phyloP scores from a whole-genome alignment of 1,284 basidiomycete species.

The Pseudozyma sp. region DNA sequence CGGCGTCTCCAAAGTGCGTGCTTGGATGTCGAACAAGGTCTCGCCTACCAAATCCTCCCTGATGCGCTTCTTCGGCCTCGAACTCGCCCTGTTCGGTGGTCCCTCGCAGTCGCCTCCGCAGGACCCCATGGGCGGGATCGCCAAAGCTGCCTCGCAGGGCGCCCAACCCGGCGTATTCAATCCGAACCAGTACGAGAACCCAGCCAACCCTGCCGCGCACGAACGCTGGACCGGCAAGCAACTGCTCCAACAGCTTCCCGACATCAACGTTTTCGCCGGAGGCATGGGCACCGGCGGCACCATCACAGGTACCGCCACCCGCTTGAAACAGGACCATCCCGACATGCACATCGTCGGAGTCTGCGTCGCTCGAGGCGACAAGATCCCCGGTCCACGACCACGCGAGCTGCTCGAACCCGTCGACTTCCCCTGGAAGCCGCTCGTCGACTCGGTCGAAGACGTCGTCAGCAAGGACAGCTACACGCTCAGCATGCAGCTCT shows the following conservation, averaged over 20 bases:
- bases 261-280: constrained; percentile 43
- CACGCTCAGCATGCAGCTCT: constrained; percentile 38
- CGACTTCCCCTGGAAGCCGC: constrained; percentile 45
- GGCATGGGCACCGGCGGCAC: constrained; percentile 53
- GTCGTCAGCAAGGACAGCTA: constrained; percentile 28
- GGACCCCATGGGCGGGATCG: constrained; percentile 48
- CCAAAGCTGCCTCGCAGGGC: constrained; percentile 36
- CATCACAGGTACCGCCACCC: constrained; percentile 43
- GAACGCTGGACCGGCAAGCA: constrained; percentile 51
- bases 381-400: constrained; percentile 50
- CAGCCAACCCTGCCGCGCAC: constrained; percentile 38
- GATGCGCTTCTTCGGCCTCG: constrained; percentile 55
- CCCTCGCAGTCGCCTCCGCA: constrained; percentile 41
- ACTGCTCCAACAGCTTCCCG: constrained; percentile 44
- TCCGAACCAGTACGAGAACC: constrained; percentile 52
- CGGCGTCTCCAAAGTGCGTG: constrained; percentile 31
- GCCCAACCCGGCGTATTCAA: constrained; percentile 31
- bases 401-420: constrained; percentile 38
- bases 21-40: constrained; percentile 53
- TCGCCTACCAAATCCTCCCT: constrained; percentile 44
- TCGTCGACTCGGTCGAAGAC: constrained; percentile 40
- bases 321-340: constrained; percentile 16
- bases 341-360: constrained; percentile 40
- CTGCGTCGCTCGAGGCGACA: constrained; percentile 34
- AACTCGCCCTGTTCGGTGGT: constrained; percentile 51